Base-by-base conservation (phyloP, 176 grass and related monocot genomes). In the Musa schizocarpa region DNA sequence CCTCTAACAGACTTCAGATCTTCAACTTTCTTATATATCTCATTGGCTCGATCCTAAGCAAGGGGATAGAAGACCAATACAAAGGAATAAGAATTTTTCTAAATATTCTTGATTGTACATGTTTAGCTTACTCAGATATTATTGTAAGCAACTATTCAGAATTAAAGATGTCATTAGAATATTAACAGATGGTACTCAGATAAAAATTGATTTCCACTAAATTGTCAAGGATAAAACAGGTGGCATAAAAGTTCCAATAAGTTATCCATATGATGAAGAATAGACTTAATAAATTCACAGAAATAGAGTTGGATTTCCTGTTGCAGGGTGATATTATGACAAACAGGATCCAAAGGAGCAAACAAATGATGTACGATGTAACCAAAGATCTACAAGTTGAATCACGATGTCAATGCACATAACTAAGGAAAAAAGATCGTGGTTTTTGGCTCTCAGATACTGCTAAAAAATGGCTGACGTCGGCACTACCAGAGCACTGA, bases 1-100 rank as follows among this genome's bases (percentile, higher is more conserved):
- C 72, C 72, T 27, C 53, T 74, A 54, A 74, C 54, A 57, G 72
- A 74, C 53, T 74, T 74, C 5, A 74, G 24, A 56, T 74, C 72
- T 74, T 74, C 72, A 1, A 74, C 72, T 34, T 74, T 74, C 54
- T 74, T 74, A 74, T 74, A 74, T 58, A 74, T 74, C 22, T 74
- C 72, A 74, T 74, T 74, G 54, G 72, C 72, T 74, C 72, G 72
- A 57, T 74, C 72, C 72, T 74, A 57, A 29, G 57, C 14, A 74
- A 71, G 19, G 27, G 24, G 52, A 54, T 17, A 57, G 6, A 34
- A 29, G 17, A 57, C 23, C 34, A 34, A 29, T 21, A 48, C 22
- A 58, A 10, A 2, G 21, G 24, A 57, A 9, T 10, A 74, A 74
- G 52, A 56, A 29, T 23, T 14, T 13, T 22, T 10, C 8, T 17